Evolutionary conservation across 345 rosid genomes (phyloP).

Genomic region (Excoecaria cochinchinensis): DNA sequence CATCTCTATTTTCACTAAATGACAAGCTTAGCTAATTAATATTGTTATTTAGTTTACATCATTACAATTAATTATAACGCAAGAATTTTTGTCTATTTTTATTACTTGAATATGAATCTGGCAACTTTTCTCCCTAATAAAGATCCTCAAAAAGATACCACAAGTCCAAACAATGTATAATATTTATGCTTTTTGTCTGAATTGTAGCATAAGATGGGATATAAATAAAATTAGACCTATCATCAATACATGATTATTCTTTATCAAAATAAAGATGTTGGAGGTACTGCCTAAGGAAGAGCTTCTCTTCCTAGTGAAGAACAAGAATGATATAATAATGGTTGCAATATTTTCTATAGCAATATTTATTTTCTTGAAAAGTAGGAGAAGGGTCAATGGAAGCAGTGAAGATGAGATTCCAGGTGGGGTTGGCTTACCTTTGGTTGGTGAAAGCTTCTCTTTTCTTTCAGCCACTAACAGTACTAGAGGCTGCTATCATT

Average conservation of each 20-base stretch:
- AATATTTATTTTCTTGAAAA: slow-evolving; percentile 20
- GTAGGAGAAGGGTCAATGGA: slow-evolving; percentile 15
- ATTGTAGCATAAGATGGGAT: not conserved
- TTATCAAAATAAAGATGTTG: not conserved
- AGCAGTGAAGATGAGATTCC: slow-evolving; percentile 28
- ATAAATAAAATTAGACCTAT: not conserved
- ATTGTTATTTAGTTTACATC: too few species aligned
- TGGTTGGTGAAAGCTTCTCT: slow-evolving; percentile 47
- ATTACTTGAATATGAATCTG: not conserved
- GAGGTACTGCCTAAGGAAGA: slow-evolving; percentile 19
- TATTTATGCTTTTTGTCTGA: not conserved
- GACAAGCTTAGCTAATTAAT: too few species aligned
- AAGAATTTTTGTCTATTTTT: too few species aligned
- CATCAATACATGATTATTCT: not conserved
- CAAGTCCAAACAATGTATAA: not conserved
- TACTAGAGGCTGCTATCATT: slow-evolving; percentile 49
- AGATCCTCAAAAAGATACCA: not conserved
- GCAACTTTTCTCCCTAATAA: not conserved
- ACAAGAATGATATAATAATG: slow-evolving; percentile 22
- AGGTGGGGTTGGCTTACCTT: slow-evolving; percentile 51
- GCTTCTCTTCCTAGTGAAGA: slow-evolving; percentile 14
- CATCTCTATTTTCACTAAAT: too few species aligned
- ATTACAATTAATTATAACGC: too few species aligned
- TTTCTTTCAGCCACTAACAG: slow-evolving; percentile 49
- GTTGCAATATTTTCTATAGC: slow-evolving; percentile 26